These are phyloP conservation scores for Clarireedia sp. DNA, from an alignment of 2,329 filamentous ascomycete genomes.

Conservation along the genomic window DNA sequence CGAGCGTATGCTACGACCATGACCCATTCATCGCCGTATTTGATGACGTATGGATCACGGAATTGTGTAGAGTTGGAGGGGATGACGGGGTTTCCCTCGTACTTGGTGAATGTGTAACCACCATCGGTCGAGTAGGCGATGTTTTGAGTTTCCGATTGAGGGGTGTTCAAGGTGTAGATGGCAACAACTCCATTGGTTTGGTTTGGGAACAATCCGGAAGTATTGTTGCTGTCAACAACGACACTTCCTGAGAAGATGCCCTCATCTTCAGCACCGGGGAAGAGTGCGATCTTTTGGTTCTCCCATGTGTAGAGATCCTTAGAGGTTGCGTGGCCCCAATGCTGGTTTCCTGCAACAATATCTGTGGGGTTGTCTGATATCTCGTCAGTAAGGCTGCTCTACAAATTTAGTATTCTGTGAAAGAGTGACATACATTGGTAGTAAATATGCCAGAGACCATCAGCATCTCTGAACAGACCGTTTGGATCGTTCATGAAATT, in stretches of 20 bases:
- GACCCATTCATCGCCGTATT: constrained; percentile 49
- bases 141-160: constrained; percentile 42
- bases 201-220: constrained; percentile 52
- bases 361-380: constrained; percentile 40
- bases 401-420: neutral
- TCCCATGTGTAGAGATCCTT: constrained; percentile 55
- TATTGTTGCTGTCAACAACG: constrained; percentile 48
- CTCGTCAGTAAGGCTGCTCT: neutral
- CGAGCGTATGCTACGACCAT: constrained; percentile 47
- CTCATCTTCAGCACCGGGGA: constrained; percentile 34
- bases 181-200: constrained; percentile 56
- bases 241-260: constrained; percentile 47
- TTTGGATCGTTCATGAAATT: constrained; percentile 57
- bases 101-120: constrained; percentile 54
- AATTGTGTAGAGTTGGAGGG: constrained; percentile 42
- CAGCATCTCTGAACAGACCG: constrained; percentile 50
- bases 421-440: constrained; percentile 45
- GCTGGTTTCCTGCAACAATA: constrained; percentile 47
- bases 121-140: constrained; percentile 55
- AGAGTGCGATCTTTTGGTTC: constrained; percentile 56
- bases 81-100: constrained; percentile 53
- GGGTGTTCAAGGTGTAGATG: constrained; percentile 40
- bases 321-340: constrained; percentile 61
- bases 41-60: constrained; percentile 58
- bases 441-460: constrained; percentile 55